Evolutionary conservation across 2,329 filamentous ascomycete genomes (phyloP).

Genomic region (Paracamarosporium sp.): DNA sequence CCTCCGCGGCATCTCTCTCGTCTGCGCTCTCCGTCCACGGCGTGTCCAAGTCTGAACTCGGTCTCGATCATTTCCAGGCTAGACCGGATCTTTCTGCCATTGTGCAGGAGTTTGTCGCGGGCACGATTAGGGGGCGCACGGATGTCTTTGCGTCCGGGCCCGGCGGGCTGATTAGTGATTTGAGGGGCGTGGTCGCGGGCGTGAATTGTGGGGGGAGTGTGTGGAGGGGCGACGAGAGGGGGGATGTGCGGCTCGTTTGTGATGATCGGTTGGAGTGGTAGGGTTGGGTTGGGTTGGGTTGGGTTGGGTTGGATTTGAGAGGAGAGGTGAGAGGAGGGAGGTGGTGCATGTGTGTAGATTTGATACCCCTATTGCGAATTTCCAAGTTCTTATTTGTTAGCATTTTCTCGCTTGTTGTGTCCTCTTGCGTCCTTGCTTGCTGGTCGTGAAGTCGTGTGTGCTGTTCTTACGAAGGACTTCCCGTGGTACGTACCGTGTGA

Average conservation of each 20-base stretch:
- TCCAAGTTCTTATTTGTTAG: no score
- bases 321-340: no score
- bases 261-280: constrained; percentile 44
- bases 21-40: constrained; percentile 36
- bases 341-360: no score
- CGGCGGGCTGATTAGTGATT: constrained; percentile 40
- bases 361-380: no score
- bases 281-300: no score
- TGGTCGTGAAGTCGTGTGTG: no score
- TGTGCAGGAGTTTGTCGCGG: constrained; percentile 32
- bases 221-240: constrained; percentile 39
- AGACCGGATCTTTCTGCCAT: constrained; percentile 26
- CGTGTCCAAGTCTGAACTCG: constrained; percentile 34
- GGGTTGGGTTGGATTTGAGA: no score
- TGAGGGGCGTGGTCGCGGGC: constrained; percentile 38
- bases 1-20: constrained; percentile 27
- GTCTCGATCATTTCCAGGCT: constrained; percentile 32
- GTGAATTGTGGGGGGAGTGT: constrained; percentile 40
- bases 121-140: constrained; percentile 30
- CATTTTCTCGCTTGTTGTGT: no score
- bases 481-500: no score
- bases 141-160: constrained; percentile 43
- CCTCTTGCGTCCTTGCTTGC: no score
- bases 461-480: no score
- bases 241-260: constrained; percentile 39